Evolutionary conservation across 2,329 filamentous ascomycete genomes (phyloP), one percentile per base, ranked within the genome.

Genomic region (Nothopassalora personata): DNA sequence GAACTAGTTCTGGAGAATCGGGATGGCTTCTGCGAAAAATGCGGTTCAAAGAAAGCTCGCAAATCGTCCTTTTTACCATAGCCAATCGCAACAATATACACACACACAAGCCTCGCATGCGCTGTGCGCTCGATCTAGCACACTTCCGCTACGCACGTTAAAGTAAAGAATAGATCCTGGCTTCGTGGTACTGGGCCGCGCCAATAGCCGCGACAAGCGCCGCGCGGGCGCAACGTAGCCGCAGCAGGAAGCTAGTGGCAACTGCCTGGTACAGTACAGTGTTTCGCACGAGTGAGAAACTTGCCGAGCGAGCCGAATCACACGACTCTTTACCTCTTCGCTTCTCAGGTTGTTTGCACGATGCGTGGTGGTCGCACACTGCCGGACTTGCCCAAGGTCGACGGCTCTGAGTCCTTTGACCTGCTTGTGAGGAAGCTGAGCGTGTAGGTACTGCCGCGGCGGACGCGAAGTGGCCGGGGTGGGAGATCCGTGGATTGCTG

Each of bases 361-460:
- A 56, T 60, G 54, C 58, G 58, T 47, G 43, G 27, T 27, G 39
- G 51, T 31, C 52, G 52, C 13, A 52, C 52, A 31, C 27, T 47
- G 18, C 56, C 59, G 48, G 34, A 52, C 13, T 39, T 64, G 18
- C 68, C 67, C 5, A 46, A 81, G 45, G 86, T 90, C 66, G 72
- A 70, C 7, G 74, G 80, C 15, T 75, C 81, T 27, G 86, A 90
- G 67, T 73, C 76, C 27, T 89, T 90, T 68, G 83, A 85, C 49
- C 78, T 80, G 13, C 78, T 90, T 18, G 82, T 88, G 57, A 84
- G 85, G 75, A 87, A 88, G 75, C 77, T 90, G 36, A 86, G 86
- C 1, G 70, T 79, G 84, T 87, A 72, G 61, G 80, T 64, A 34
- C 28, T 56, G 54, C 33, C n/a, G 11, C 13, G 19, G 43, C 36